phyloP scores from a whole-genome alignment of 176 grass and related monocot genomes.

The Carex cristatella region DNA sequence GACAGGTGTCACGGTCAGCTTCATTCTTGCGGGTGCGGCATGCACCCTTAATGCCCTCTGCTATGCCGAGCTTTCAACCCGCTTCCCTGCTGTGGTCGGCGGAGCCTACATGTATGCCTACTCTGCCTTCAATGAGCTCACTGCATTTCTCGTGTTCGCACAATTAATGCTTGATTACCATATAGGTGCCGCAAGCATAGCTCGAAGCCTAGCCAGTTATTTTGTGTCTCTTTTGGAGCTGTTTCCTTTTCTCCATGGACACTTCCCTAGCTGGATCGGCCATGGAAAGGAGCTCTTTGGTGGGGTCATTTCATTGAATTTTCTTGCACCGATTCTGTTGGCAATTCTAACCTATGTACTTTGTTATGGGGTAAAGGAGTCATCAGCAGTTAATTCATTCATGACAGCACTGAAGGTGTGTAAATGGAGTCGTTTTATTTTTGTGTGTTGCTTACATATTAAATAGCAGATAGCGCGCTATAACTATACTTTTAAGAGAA shows the following conservation, averaged over 20 bases:
- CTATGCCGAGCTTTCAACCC: slow-evolving; percentile 88
- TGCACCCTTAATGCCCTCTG: slow-evolving; percentile 81
- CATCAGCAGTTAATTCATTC: slow-evolving; percentile 66
- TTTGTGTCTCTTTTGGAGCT: slow-evolving; percentile 80
- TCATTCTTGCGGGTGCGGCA: slow-evolving; percentile 75
- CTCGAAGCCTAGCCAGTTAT: slow-evolving; percentile 85
- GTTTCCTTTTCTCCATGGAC: slow-evolving; percentile 63
- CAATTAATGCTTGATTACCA: slow-evolving; percentile 98
- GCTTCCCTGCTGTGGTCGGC: slow-evolving; percentile 85
- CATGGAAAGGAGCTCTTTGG: slow-evolving; percentile 77
- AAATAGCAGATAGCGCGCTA: too few relatives aligned
- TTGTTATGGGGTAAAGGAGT: slow-evolving; percentile 81
- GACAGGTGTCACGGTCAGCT: slow-evolving; percentile 91
- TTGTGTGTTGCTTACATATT: background rate
- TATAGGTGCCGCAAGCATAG: slow-evolving; percentile 82
- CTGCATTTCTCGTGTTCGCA: slow-evolving; percentile 82
- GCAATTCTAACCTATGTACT: slow-evolving; percentile 64
- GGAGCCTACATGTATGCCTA: slow-evolving; percentile 95
- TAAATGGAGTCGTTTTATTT: background rate
- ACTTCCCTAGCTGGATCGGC: slow-evolving; percentile 85
- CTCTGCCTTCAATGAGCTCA: slow-evolving; percentile 87
- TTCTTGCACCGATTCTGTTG: slow-evolving; percentile 81
- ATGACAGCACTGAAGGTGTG: slow-evolving; percentile 89
- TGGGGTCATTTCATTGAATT: slow-evolving; percentile 75
- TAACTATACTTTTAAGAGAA: too few relatives aligned